Base-by-base conservation (phyloP, 2,329 filamentous ascomycete genomes). In the Penicillium sp. region DNA sequence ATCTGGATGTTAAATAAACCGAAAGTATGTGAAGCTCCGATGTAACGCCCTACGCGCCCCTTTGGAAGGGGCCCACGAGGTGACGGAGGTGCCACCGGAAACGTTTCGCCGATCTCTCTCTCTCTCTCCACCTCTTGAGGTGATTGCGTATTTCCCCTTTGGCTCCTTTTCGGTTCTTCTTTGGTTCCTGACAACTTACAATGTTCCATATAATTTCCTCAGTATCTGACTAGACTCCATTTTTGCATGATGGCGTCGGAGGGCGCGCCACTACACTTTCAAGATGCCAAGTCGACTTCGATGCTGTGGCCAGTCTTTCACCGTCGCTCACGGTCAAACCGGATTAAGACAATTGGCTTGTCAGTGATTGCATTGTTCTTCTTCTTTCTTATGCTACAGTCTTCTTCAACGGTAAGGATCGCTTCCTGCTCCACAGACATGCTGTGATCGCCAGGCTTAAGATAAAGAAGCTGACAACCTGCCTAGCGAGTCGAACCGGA, bases 301-400 rank as follows among this genome's bases (percentile, higher is more conserved):
- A 52, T 68, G 32, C 38, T 69, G 26, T 64, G 66, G 57, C 69
- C 68, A 50, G 55, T 60, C 26, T 66, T 60, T 52, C 61, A 63
- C 51, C 64, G 57, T 57, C 68, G 70, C 26, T 64, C 66, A 18
- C 64, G 70, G 32, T 59, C 65, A 32, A 66, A 66, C 45, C 64
- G 66, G 44, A 57, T 61, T 14, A 69, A 66, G 52, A 49, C 64
- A 38, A 38, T 72, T 39, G 57, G 60, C 37, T 44, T 67, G 20
- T 56, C 60, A 24, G 57, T 54, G 18, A 50, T 68, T 46, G 63
- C 56, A 24, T 59, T 72, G 31, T 56, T 71, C n/a, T 32, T 68
- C 10, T 39, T 67, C n/a, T 37, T 69, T 13, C 55, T 61, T 34
- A 37, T 68, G 18, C 50, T 67, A 38, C 60, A 48, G 2, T 60